phyloP scores from a whole-genome alignment of 495 filamentous ascomycete species.

The Xeromyces bisporus region DNA sequence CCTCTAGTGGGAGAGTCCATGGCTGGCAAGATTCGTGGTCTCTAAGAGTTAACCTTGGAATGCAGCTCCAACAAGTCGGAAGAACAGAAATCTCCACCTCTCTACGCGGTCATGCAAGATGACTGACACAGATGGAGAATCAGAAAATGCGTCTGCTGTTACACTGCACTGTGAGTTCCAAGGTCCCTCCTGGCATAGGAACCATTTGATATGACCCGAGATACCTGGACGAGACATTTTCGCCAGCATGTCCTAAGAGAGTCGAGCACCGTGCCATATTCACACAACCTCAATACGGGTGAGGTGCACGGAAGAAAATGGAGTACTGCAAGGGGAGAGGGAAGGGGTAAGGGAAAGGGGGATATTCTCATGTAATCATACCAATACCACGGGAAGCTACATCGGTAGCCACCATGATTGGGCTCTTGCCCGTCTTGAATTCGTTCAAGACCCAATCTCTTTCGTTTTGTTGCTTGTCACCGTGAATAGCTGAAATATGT shows the following conservation, averaged over 20 bases:
- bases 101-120: conserved; percentile 52
- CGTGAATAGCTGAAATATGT: conserved; percentile 72
- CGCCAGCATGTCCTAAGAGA: conserved; percentile 53
- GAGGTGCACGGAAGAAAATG: conserved; percentile 17
- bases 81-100: conserved; percentile 53
- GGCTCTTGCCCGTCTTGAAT: conserved; percentile 91
- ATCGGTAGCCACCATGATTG: conserved; percentile 87
- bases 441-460: conserved; percentile 99
- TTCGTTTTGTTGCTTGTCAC: conserved; percentile 98
- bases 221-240: conserved; percentile 70
- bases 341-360: conserved; percentile 13
- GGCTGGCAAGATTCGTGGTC: conserved; percentile 52
- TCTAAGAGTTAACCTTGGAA: conserved; percentile 45
- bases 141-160: conserved; percentile 47
- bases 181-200: conserved; percentile 57
- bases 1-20: conserved; percentile 33
- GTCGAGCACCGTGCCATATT: conserved; percentile 71
- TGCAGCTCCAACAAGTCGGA: conserved; percentile 55
- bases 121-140: conserved; percentile 55
- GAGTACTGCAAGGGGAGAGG: conserved; percentile 24
- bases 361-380: conserved; percentile 63
- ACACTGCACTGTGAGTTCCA: conserved; percentile 68
- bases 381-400: conserved; percentile 96
- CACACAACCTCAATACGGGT: conserved; percentile 45
- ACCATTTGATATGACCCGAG: conserved; percentile 58